Conservation (phyloP, 495 filamentous ascomycete species). For the Daldinia concentrica region DNA sequence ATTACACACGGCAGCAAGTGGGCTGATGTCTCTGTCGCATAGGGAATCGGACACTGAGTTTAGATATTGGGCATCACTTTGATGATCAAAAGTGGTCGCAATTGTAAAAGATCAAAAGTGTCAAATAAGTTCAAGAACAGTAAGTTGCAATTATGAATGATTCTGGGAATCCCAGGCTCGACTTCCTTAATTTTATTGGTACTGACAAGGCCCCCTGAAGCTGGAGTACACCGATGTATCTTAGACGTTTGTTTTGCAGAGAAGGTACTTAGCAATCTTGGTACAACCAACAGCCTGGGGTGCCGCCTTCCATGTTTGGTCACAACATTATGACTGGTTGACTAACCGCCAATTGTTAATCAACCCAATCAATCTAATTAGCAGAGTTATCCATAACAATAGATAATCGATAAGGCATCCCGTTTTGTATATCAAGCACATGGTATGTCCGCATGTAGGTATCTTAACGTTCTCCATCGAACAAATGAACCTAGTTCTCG, state of each 20-base stretch:
- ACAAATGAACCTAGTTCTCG: too few species aligned
- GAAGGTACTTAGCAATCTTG: slow-evolving; percentile 17
- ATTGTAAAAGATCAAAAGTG: slow-evolving; percentile 5
- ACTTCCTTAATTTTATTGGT: slow-evolving; percentile 40
- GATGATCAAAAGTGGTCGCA: slow-evolving; percentile 11
- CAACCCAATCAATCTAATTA: not conserved
- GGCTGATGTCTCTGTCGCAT: slow-evolving; percentile 33
- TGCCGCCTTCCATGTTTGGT: slow-evolving; percentile 31
- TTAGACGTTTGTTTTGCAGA: slow-evolving; percentile 28
- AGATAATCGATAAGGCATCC: slow-evolving; percentile 13
- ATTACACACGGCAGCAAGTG: slow-evolving; percentile 19
- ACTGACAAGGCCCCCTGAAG: slow-evolving; percentile 28
- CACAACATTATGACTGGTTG: slow-evolving; percentile 35
- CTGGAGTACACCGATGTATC: slow-evolving; percentile 14
- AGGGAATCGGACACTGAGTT: slow-evolving; percentile 10
- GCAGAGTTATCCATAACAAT: not conserved
- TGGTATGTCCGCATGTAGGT: too few species aligned
- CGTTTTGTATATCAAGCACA: not conserved
- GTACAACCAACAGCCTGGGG: slow-evolving; percentile 11
- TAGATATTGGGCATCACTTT: slow-evolving; percentile 9
- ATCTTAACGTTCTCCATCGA: too few species aligned
- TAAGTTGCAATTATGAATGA: slow-evolving; percentile 33
- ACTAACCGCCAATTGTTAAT: slow-evolving; percentile 40
- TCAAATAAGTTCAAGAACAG: not conserved
- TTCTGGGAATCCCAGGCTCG: slow-evolving; percentile 30